A percentile compares a stretch with the other conserved stretches of the same genome.
Conservation (phyloP, 208 protist species). For the Acanthamoeba triangularis region DNA sequence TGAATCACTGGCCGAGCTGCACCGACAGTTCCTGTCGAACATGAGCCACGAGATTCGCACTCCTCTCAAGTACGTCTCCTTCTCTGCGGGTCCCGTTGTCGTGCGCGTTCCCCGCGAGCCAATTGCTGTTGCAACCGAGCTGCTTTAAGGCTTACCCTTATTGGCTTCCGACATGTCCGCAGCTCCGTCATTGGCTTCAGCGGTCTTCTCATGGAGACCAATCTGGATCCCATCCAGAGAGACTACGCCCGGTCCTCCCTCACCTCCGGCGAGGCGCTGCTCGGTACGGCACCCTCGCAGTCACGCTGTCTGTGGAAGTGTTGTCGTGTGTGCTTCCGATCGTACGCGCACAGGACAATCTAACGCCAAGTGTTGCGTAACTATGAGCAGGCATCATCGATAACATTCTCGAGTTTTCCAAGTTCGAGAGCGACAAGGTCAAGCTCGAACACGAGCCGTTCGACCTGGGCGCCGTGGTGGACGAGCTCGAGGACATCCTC, state of each 20-base stretch:
- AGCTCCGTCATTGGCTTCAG: conserved; percentile 56
- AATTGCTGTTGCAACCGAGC: no score
- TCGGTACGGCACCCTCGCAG: neutral
- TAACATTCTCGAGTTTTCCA: conserved; percentile 68
- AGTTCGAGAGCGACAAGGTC: conserved; percentile 67
- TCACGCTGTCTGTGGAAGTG: neutral
- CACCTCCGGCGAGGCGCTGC: conserved; percentile 59
- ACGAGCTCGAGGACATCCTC: conserved; percentile 36
- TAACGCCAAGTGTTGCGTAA: neutral
- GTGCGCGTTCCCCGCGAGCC: no score
- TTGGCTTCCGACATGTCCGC: neutral
- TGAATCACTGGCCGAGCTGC: conserved; percentile 17
- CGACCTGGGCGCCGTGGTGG: conserved; percentile 21
- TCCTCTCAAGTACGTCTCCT: conserved; percentile 25
- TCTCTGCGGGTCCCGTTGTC: no score
- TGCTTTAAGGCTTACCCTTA: neutral
- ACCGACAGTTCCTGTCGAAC: conserved; percentile 8
- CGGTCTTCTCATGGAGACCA: conserved; percentile 48
- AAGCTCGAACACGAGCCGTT: conserved; percentile 41
- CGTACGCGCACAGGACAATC: no score
- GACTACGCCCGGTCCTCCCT: neutral
- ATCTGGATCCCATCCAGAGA: conserved; percentile 11
- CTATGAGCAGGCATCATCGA: neutral
- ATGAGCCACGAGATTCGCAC: conserved; percentile 69
- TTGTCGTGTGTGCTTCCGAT: no score